A percentile compares a stretch with the other conserved stretches of the same genome.
Evolutionary conservation across 495 filamentous ascomycete species (phyloP).

Genomic region (Pyrenopolyporus hunteri): DNA sequence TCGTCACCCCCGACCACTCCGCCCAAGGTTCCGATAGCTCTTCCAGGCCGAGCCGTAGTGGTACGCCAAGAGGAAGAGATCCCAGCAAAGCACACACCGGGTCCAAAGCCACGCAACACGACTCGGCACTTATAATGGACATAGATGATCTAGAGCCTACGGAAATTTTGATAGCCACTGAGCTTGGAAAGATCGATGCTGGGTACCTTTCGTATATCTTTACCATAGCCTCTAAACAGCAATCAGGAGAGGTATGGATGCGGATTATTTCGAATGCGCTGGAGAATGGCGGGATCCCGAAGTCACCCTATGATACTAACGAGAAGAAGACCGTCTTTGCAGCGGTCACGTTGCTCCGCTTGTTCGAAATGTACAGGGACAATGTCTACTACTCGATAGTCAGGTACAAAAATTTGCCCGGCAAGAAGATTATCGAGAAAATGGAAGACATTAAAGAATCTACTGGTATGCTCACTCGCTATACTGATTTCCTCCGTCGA

Average conservation of each 20-base stretch:
- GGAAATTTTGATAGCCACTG: conserved; percentile 24
- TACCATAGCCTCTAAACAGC: background rate
- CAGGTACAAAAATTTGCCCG: conserved; percentile 26
- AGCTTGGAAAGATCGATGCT: conserved; percentile 17
- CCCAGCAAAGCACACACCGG: too few relatives aligned
- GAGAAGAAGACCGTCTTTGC: conserved; percentile 9
- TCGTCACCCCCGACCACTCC: conserved; percentile 16
- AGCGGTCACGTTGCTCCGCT: conserved; percentile 26
- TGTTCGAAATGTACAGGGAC: conserved; percentile 31
- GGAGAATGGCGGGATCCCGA: conserved; percentile 17
- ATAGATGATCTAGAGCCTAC: conserved; percentile 31
- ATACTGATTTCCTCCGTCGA: conserved; percentile 23
- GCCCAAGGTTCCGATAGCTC: background rate
- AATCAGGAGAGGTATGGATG: conserved; percentile 8
- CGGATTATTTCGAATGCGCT: background rate
- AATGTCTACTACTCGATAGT: background rate
- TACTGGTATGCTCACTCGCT: conserved; percentile 1
- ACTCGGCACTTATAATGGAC: conserved; percentile 12
- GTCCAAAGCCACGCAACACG: too few relatives aligned
- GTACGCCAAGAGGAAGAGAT: background rate
- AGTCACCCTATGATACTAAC: conserved; percentile 12
- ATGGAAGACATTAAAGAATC: background rate
- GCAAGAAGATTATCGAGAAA: conserved; percentile 10
- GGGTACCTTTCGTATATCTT: conserved; percentile 18
- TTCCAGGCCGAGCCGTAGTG: background rate